Evolutionary conservation across 2,329 filamentous ascomycete species (phyloP).

Genomic region (Dactylellina parvicollis): DNA sequence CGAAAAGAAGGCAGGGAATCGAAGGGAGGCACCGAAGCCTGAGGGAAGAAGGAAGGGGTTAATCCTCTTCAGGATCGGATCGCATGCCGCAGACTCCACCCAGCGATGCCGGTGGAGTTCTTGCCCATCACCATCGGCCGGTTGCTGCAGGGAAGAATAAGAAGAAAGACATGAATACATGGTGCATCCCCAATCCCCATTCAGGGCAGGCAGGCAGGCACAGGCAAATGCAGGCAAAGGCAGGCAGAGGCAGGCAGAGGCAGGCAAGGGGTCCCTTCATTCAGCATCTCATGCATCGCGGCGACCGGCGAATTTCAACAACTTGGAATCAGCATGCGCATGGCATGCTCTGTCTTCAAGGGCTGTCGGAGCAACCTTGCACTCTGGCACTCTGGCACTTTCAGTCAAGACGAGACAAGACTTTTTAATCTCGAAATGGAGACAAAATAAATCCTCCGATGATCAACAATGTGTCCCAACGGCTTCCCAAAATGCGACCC

Average conservation of each 20-base stretch:
- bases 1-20: slow-evolving; percentile 38
- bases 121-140: not conserved
- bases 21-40: slow-evolving; percentile 51
- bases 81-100: slow-evolving; percentile 27
- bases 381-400: not conserved
- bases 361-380: not conserved
- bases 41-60: slow-evolving; percentile 47
- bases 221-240: too few species aligned
- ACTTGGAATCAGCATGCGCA: too few species aligned
- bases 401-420: too few species aligned
- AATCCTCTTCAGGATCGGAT: slow-evolving; percentile 53
- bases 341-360: too few species aligned
- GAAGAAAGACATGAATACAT: too few species aligned
- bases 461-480: slow-evolving; percentile 19
- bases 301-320: too few species aligned
- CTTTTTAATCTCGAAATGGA: too few species aligned
- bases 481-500: slow-evolving; percentile 38
- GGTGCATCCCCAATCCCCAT: too few species aligned
- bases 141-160: slow-evolving; percentile 12
- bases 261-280: too few species aligned
- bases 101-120: slow-evolving; percentile 18
- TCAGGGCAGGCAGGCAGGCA: too few species aligned
- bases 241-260: too few species aligned
- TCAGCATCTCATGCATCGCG: too few species aligned
- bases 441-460: slow-evolving; percentile 4